Base-by-base conservation (phyloP, 176 grass and related monocot genomes). In the Cenchrus fungigraminus region DNA sequence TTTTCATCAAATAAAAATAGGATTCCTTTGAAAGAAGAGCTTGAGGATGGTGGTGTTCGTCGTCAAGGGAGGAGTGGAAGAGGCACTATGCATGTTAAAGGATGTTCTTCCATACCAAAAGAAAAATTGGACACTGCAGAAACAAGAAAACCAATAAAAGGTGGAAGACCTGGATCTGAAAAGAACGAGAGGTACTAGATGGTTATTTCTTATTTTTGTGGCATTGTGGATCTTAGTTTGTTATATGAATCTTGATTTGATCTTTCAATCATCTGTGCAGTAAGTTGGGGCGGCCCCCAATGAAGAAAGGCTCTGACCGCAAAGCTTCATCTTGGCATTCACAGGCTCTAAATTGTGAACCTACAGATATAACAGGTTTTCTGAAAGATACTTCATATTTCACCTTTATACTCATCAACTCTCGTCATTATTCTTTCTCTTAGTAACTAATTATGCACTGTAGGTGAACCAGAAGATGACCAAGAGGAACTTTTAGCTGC, bases 401-500 rank as follows among this genome's bases (percentile, higher is more conserved):
- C 56, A 85, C 25, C 32, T 74, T 88, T 74, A 22, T 68, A 43
- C 40, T 62, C 67, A 32, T 74, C 14, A 17, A 17, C 50, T 15
- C 6, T 56, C 0, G 4, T 20, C 31, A 16, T 61, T 64, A 22
- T 67, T 58, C 44, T 53, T 10, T 63, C 51, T 81, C 19, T 73
- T 78, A 82, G 16, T 81, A 90, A 51, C 43, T 82, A 56, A 28
- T 63, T 87, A 73, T 79, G 19, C 37, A 69, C 45, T 97, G 82
- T 77, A 97, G 95, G 78, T 89, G 86, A 91, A 84, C 74, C 79
- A 73, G 88, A 91, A 50, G 95, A 94, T 92, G 95, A 92, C 87
- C 88, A 43, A 66, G 95, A 92, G 84, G 90, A 94, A 81, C 84
- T 94, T 84, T 88, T 91, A 90, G 84, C 90, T 90, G 95, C 88